Evolutionary conservation across 1,284 basidiomycete species (phyloP).

Genomic region (Ustilago curta): DNA sequence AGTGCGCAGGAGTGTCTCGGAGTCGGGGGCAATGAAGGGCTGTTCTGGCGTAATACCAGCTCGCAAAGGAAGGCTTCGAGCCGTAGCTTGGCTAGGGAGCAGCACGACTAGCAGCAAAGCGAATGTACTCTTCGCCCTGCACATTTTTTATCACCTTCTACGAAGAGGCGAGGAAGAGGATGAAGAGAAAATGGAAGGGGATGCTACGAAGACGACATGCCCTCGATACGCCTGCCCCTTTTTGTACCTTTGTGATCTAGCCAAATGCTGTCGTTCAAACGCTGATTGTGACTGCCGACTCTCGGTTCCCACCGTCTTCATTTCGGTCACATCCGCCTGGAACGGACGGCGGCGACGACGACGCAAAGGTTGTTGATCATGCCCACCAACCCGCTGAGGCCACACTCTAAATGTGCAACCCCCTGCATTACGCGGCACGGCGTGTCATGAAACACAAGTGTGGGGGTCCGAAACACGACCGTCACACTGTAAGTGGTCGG

Average conservation of each 20-base stretch:
- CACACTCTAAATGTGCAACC: too few species aligned
- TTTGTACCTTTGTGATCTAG: background rate
- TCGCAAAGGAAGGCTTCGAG: constrained; percentile 9
- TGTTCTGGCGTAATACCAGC: constrained; percentile 19
- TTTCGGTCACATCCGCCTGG: too few species aligned
- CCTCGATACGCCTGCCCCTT: background rate
- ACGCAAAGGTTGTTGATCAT: too few species aligned
- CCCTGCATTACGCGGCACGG: too few species aligned
- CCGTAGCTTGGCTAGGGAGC: background rate
- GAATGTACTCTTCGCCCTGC: constrained; percentile 1
- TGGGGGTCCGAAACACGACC: too few species aligned
- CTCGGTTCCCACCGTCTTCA: too few species aligned
- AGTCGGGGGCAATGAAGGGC: constrained; percentile 7
- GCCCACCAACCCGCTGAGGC: too few species aligned
- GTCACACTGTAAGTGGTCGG: too few species aligned
- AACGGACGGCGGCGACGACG: too few species aligned
- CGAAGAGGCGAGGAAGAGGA: too few species aligned
- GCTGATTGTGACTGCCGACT: too few species aligned
- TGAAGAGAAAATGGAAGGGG: background rate
- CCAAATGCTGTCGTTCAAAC: background rate
- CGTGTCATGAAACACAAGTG: too few species aligned
- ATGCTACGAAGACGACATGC: background rate
- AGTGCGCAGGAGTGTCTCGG: background rate
- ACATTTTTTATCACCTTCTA: constrained; percentile 3
- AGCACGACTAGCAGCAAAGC: constrained; percentile 5